phyloP scores from a whole-genome alignment of 352 stramenopile genomes.

The Achlya hypogyna region DNA sequence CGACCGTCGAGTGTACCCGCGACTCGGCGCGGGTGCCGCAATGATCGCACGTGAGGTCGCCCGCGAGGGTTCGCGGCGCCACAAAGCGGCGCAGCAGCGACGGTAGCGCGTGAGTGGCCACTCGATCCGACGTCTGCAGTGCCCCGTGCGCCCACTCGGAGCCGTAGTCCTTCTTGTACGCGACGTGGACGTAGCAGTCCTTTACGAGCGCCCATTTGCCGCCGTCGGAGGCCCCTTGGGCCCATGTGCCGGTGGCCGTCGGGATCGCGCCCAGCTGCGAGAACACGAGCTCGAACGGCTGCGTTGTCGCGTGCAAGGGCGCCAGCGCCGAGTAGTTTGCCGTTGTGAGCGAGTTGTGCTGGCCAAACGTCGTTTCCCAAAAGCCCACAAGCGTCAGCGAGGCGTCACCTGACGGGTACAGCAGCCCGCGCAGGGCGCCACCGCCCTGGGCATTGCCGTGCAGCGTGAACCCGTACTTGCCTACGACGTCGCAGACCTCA shows the following conservation, averaged over 20 bases:
- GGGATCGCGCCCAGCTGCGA: background rate
- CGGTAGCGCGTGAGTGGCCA: slow-evolving; percentile 71
- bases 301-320: background rate
- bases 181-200: slow-evolving; percentile 76
- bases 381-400: slow-evolving; percentile 42
- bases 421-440: slow-evolving; percentile 41
- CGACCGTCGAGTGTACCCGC: slow-evolving; percentile 68
- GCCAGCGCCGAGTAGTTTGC: background rate
- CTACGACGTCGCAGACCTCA: slow-evolving; percentile 41
- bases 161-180: slow-evolving; percentile 86
- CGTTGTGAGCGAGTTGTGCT: background rate
- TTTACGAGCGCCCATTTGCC: slow-evolving; percentile 71
- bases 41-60: slow-evolving; percentile 56
- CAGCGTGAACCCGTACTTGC: slow-evolving; percentile 65
- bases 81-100: slow-evolving; percentile 79
- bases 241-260: background rate
- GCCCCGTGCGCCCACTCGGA: slow-evolving; percentile 76
- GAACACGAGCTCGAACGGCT: background rate
- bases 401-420: slow-evolving; percentile 27
- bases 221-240: slow-evolving; percentile 15
- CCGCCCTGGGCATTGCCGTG: slow-evolving; percentile 29
- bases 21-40: slow-evolving; percentile 76
- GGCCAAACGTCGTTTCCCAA: slow-evolving; percentile 34
- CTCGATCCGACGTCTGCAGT: slow-evolving; percentile 71
- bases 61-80: slow-evolving; percentile 63